Conservation (phyloP, 2,329 filamentous ascomycete genomes). For the Xylaria sp. region DNA sequence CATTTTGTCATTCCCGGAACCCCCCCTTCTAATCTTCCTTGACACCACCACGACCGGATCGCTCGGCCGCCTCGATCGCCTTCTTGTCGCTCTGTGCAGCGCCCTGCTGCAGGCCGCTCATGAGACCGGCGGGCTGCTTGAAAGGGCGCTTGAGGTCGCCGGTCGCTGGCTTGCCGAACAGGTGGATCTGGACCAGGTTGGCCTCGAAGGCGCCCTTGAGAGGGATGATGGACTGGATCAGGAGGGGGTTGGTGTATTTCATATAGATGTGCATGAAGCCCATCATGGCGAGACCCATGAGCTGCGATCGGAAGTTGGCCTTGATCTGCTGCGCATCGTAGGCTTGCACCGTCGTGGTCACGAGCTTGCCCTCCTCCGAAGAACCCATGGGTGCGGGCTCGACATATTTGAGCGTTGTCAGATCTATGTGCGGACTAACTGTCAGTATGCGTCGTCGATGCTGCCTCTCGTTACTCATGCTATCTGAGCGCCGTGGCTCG, state of each 20-base stretch:
- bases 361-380: conserved; percentile 91
- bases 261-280: conserved; percentile 98
- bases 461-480: background rate
- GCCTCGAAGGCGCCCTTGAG: conserved; percentile 94
- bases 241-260: conserved; percentile 98
- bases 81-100: conserved; percentile 92
- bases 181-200: conserved; percentile 95
- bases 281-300: conserved; percentile 99
- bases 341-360: conserved; percentile 95
- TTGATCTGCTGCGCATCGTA: conserved; percentile 92
- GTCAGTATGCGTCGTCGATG: conserved; percentile 21
- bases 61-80: conserved; percentile 82
- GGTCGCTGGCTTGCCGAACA: conserved; percentile 85
- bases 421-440: conserved; percentile 65
- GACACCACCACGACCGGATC: conserved; percentile 74
- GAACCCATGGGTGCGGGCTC: conserved; percentile 94
- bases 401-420: conserved; percentile 98
- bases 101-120: conserved; percentile 78
- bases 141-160: conserved; percentile 96
- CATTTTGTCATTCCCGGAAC: background rate
- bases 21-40: conserved; percentile 72
- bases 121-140: conserved; percentile 85
- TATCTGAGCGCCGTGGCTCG: conserved; percentile 45
- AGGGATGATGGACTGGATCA: conserved; percentile 98
- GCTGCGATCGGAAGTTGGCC: conserved; percentile 84